Evolutionary conservation across 805 yeast species (phyloP).

Genomic region (Yarrowia sp.): DNA sequence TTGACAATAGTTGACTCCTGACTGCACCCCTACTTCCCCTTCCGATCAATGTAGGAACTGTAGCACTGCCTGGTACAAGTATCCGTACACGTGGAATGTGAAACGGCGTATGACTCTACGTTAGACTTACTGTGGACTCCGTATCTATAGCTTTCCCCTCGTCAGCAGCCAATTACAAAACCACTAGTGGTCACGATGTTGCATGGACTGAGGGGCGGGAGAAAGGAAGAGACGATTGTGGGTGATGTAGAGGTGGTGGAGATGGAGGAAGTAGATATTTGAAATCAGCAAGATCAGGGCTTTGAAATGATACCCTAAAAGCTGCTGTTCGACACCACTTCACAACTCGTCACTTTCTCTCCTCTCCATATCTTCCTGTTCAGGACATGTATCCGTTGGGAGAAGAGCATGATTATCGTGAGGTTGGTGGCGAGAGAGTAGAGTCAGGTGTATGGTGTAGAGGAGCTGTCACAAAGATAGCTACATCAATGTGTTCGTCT

Average conservation of each 20-base stretch:
- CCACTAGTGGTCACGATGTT: conserved; percentile 32
- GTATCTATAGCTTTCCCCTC: conserved; percentile 3
- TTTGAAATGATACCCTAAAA: not conserved
- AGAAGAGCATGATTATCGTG: not conserved
- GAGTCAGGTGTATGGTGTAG: too few relatives aligned
- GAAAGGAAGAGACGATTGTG: not conserved
- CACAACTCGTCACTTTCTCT: not conserved
- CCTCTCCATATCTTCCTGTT: not conserved
- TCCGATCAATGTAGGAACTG: too few relatives aligned
- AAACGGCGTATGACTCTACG: too few relatives aligned
- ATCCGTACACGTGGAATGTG: too few relatives aligned
- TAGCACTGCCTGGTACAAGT: too few relatives aligned
- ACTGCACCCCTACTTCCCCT: too few relatives aligned
- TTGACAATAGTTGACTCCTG: too few relatives aligned
- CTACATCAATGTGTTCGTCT: too few relatives aligned
- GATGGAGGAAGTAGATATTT: not conserved
- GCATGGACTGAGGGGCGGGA: not conserved
- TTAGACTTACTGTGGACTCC: not conserved
- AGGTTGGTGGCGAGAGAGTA: not conserved
- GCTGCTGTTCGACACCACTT: not conserved
- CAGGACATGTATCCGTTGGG: conserved; percentile 29
- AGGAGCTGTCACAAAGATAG: too few relatives aligned
- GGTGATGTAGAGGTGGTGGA: not conserved
- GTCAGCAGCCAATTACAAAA: conserved; percentile 23
- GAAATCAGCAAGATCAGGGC: not conserved